Evolutionary conservation across 2,329 filamentous ascomycete genomes (phyloP).

Genomic region (Juglanconis oblonga): DNA sequence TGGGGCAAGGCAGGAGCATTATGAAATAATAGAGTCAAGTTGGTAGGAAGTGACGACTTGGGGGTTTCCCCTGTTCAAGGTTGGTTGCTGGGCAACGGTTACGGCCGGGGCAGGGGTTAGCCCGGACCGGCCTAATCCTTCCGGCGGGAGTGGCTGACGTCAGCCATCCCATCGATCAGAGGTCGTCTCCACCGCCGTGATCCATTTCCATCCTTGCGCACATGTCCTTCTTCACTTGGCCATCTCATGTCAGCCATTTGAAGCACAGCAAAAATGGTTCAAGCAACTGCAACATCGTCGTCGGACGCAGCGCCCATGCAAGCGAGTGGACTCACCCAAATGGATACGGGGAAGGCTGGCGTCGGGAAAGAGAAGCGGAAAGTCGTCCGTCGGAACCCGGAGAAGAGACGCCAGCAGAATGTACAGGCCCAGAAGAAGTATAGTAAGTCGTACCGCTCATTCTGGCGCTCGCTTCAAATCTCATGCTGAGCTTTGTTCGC

Average conservation of each 20-base stretch:
- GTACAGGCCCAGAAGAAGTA: conserved; percentile 25
- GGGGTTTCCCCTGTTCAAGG: too few species aligned
- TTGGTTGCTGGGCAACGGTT: too few species aligned
- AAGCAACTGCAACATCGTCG: background rate
- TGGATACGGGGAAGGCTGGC: background rate
- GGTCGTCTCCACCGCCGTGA: background rate
- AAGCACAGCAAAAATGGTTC: background rate
- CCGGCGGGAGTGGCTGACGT: background rate
- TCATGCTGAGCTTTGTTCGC: background rate
- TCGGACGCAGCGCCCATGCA: background rate
- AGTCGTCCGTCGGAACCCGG: conserved; percentile 20
- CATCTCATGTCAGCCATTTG: background rate
- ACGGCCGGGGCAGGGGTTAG: background rate
- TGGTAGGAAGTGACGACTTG: too few species aligned
- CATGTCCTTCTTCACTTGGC: background rate
- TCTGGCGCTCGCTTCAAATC: background rate
- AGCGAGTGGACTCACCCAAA: background rate
- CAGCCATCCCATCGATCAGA: background rate
- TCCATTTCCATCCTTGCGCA: background rate
- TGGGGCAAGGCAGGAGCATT: too few species aligned
- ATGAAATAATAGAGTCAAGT: too few species aligned
- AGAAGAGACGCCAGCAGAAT: conserved; percentile 25
- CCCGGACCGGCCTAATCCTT: background rate
- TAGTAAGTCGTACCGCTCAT: conserved; percentile 14
- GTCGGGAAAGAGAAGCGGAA: conserved; percentile 12